These are phyloP conservation scores for Scorias spongiosa DNA, from an alignment of 2,329 filamentous ascomycete genomes.

Conservation along the genomic window DNA sequence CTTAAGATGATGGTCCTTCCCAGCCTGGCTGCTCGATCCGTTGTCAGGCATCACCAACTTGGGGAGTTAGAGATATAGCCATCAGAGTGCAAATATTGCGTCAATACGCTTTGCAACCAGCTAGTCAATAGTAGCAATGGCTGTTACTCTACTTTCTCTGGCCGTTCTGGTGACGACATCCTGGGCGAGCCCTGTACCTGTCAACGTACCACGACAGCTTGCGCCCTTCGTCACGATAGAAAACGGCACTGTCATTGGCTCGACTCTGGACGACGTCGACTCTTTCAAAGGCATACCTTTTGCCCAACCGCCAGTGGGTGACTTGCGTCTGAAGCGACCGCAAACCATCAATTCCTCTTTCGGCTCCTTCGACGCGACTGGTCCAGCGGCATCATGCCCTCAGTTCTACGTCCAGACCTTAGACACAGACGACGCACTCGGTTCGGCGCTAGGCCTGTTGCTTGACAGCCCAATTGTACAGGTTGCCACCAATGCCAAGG, in stretches of 20 bases:
- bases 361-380: slow-evolving; percentile 47
- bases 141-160: not conserved
- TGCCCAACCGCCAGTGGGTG: slow-evolving; percentile 51
- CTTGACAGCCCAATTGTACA: slow-evolving; percentile 27
- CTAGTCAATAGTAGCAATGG: not conserved
- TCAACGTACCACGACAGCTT: not conserved
- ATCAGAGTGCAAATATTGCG: too few species aligned
- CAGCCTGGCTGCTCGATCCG: too few species aligned
- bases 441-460: slow-evolving; percentile 23
- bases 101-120: too few species aligned
- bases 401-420: slow-evolving; percentile 42
- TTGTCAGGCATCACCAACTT: too few species aligned
- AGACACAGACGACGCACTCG: slow-evolving; percentile 20
- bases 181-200: not conserved
- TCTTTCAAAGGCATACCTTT: slow-evolving; percentile 48
- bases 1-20: too few species aligned
- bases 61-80: too few species aligned
- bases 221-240: slow-evolving; percentile 31
- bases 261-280: slow-evolving; percentile 37
- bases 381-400: slow-evolving; percentile 48
- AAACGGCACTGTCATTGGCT: slow-evolving; percentile 42
- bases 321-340: slow-evolving; percentile 54
- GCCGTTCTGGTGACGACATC: not conserved
- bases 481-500: slow-evolving; percentile 20
- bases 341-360: slow-evolving; percentile 41